phyloP scores from a whole-genome alignment of 192 early-diverging fungal species.

The Chytriomyces confervae region DNA sequence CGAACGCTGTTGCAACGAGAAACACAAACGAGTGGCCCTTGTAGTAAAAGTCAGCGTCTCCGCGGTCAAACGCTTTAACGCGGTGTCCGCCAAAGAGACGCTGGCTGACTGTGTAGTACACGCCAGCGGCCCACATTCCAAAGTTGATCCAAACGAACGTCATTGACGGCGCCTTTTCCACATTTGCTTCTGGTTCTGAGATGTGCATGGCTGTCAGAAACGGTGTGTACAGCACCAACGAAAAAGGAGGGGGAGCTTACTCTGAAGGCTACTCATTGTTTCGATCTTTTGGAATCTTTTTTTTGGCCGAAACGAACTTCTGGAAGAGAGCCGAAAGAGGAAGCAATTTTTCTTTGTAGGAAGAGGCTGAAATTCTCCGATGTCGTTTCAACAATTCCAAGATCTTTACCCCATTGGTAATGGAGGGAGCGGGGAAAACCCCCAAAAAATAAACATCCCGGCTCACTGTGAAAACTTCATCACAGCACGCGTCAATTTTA shows the following conservation, averaged over 20 bases:
- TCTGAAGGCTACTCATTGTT: background rate
- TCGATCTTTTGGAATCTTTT: background rate
- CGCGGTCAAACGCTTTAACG: slow-evolving; percentile 36
- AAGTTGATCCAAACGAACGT: slow-evolving; percentile 41
- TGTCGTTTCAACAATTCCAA: too few relatives aligned
- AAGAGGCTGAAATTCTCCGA: too few relatives aligned
- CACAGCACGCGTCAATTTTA: background rate
- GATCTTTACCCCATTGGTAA: too few relatives aligned
- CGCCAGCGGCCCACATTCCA: slow-evolving; percentile 29
- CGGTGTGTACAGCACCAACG: background rate
- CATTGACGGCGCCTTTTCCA: slow-evolving; percentile 3
- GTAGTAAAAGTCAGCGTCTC: slow-evolving; percentile 41
- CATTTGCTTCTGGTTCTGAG: background rate
- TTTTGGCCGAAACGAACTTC: background rate
- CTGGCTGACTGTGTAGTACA: slow-evolving; percentile 6
- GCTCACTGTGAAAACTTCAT: too few relatives aligned
- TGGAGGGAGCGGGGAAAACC: too few relatives aligned
- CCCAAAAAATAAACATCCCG: too few relatives aligned
- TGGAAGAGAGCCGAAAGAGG: too few relatives aligned
- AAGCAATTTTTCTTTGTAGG: too few relatives aligned
- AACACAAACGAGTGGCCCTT: slow-evolving; percentile 32
- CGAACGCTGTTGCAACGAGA: slow-evolving; percentile 28
- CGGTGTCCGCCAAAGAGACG: slow-evolving; percentile 28
- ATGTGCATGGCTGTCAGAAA: background rate
- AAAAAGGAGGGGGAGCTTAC: background rate